phyloP scores from a whole-genome alignment of 177 flowering plant species.

The Vitis hybrid region DNA sequence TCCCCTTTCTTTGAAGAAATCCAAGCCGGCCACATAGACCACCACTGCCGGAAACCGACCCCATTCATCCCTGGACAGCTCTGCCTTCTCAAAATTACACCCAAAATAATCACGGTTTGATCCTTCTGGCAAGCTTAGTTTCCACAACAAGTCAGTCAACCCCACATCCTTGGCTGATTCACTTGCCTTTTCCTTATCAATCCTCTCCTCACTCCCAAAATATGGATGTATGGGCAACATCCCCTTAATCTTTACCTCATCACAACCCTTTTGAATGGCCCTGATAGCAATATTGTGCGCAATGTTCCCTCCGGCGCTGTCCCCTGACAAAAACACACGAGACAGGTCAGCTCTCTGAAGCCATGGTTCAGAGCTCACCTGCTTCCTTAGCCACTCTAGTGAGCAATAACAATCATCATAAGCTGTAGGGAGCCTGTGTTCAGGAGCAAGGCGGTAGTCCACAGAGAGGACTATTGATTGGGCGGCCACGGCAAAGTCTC shows the following conservation, averaged over 20 bases:
- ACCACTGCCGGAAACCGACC: constrained; percentile 42
- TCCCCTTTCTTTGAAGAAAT: constrained; percentile 78
- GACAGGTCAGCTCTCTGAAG: constrained; percentile 53
- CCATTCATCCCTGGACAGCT: constrained; percentile 35
- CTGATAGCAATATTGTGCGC: constrained; percentile 55
- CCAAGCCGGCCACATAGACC: constrained; percentile 64
- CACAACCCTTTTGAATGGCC: constrained; percentile 6
- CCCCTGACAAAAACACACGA: constrained; percentile 70
- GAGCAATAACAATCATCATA: constrained; percentile 58
- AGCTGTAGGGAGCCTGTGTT: constrained; percentile 68
- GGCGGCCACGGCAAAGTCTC: constrained; percentile 42
- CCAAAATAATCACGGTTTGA: constrained; percentile 51
- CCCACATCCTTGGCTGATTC: constrained; percentile 26
- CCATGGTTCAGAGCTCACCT: constrained; percentile 43
- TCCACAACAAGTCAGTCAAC: constrained; percentile 71
- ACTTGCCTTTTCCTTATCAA: constrained; percentile 40
- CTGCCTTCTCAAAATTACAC: constrained; percentile 55
- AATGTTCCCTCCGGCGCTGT: constrained; percentile 89
- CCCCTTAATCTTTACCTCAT: constrained; percentile 35
- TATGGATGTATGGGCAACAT: constrained; percentile 61
- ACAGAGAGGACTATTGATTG: constrained; percentile 56
- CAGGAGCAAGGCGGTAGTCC: constrained; percentile 85
- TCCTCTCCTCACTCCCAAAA: constrained; percentile 71
- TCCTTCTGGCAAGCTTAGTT: constrained; percentile 64
- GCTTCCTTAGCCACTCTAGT: constrained; percentile 50